phyloP scores from a whole-genome alignment of 2,329 filamentous ascomycete genomes.

The Thermomyces lanuginosus region DNA sequence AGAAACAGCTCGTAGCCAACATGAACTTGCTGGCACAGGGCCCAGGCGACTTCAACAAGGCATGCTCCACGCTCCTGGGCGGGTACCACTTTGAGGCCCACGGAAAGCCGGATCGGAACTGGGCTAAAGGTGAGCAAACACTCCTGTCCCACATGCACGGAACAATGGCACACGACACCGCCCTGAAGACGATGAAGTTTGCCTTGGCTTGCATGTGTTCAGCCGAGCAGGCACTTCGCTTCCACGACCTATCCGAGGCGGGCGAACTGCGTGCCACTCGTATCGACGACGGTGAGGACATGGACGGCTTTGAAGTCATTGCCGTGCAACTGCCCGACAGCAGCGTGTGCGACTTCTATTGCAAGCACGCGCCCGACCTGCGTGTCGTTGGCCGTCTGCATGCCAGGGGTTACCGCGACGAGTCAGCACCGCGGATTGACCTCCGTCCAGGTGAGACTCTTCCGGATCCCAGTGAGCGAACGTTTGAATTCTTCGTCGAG shows the following conservation, averaged over 20 bases:
- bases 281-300: constrained; percentile 32
- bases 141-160: no score
- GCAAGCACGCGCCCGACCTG: constrained; percentile 26
- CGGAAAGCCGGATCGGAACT: constrained; percentile 14
- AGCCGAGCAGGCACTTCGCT: constrained; percentile 22
- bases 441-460: constrained; percentile 19
- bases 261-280: constrained; percentile 26
- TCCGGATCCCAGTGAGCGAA: constrained; percentile 9
- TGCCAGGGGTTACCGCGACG: constrained; percentile 35
- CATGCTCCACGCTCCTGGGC: constrained; percentile 52
- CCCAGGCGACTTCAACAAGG: constrained; percentile 68
- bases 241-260: constrained; percentile 19
- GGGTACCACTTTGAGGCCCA: constrained; percentile 33
- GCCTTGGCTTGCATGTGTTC: constrained; percentile 34
- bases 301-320: constrained; percentile 46
- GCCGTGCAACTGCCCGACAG: constrained; percentile 33
- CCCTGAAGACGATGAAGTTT: constrained; percentile 34
- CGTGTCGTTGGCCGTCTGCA: constrained; percentile 37
- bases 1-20: constrained; percentile 48
- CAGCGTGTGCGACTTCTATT: constrained; percentile 34
- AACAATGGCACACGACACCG: constrained; percentile 31
- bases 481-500: constrained; percentile 52
- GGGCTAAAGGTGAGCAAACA: no score
- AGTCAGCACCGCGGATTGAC: constrained; percentile 23
- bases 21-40: constrained; percentile 36